Evolutionary conservation across 352 stramenopile species (phyloP).

Genomic region (Phytophthora melonis): DNA sequence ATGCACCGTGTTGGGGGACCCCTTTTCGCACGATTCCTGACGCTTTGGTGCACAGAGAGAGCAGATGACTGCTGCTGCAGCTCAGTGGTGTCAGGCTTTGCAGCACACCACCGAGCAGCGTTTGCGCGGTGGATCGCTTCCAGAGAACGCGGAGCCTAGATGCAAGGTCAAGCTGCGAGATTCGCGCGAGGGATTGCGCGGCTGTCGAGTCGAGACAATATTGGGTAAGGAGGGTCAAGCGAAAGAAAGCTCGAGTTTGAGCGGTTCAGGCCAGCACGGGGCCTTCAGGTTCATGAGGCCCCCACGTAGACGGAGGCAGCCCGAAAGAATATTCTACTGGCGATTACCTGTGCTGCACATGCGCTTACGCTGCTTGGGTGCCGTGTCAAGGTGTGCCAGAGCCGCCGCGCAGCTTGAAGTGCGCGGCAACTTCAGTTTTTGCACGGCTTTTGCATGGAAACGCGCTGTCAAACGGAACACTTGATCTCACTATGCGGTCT

Average conservation of each 20-base stretch:
- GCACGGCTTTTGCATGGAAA: slow-evolving; percentile 26
- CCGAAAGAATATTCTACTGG: slow-evolving; percentile 8
- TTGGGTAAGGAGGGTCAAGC: neutral
- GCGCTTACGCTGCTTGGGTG: slow-evolving; percentile 27
- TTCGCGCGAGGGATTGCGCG: neutral
- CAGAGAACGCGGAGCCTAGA: neutral
- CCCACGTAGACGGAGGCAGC: neutral
- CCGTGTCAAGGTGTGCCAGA: slow-evolving; percentile 15
- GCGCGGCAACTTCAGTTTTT: slow-evolving; percentile 21
- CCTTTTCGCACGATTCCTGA: slow-evolving; percentile 22
- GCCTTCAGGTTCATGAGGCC: neutral
- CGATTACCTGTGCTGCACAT: slow-evolving; percentile 24
- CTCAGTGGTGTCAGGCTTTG: slow-evolving; percentile 1
- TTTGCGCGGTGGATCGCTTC: neutral
- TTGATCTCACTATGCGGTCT: neutral
- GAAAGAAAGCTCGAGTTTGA: neutral
- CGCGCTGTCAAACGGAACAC: slow-evolving; percentile 28
- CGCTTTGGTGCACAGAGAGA: neutral
- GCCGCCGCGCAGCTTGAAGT: slow-evolving; percentile 23
- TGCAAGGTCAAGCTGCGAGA: neutral
- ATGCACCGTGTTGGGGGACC: slow-evolving; percentile 25
- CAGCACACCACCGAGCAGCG: neutral
- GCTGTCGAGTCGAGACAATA: neutral
- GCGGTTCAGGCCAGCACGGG: neutral
- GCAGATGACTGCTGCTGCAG: neutral